phyloP scores from a whole-genome alignment of 2,329 filamentous ascomycete species.

The Metarhizium humberi region DNA sequence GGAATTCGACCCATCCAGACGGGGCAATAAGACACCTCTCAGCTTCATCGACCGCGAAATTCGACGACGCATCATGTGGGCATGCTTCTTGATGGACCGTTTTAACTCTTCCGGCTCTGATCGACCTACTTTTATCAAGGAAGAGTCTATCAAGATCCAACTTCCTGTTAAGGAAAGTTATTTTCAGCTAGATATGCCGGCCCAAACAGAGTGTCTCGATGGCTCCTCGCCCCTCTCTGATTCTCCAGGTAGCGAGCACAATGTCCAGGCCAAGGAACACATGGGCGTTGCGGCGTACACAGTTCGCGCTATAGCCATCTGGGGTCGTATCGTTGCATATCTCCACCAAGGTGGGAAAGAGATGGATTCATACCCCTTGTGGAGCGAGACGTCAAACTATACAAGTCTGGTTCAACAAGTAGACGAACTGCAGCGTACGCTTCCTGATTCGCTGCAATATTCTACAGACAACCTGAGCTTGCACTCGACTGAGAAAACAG shows the following conservation, averaged over 20 bases:
- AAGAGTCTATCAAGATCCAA: conserved; percentile 82
- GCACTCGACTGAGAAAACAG: conserved; percentile 75
- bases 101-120: conserved; percentile 96
- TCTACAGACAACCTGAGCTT: conserved; percentile 73
- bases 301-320: conserved; percentile 74
- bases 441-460: conserved; percentile 68
- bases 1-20: conserved; percentile 62
- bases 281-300: conserved; percentile 94
- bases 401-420: conserved; percentile 59
- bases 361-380: conserved; percentile 66
- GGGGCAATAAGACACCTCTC: conserved; percentile 54
- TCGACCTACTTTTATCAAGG: conserved; percentile 80
- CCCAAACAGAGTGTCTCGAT: conserved; percentile 72
- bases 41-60: conserved; percentile 94
- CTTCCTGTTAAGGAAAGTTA: conserved; percentile 83
- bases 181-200: conserved; percentile 86
- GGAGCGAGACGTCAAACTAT: conserved; percentile 74
- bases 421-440: conserved; percentile 56
- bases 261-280: conserved; percentile 63
- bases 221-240: conserved; percentile 58
- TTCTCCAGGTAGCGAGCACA: conserved; percentile 52
- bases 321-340: conserved; percentile 84
- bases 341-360: conserved; percentile 84
- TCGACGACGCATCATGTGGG: conserved; percentile 91
- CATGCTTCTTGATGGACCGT: conserved; percentile 93